phyloP scores from a whole-genome alignment of 208 protist genomes.

The Angomonas deanei region DNA sequence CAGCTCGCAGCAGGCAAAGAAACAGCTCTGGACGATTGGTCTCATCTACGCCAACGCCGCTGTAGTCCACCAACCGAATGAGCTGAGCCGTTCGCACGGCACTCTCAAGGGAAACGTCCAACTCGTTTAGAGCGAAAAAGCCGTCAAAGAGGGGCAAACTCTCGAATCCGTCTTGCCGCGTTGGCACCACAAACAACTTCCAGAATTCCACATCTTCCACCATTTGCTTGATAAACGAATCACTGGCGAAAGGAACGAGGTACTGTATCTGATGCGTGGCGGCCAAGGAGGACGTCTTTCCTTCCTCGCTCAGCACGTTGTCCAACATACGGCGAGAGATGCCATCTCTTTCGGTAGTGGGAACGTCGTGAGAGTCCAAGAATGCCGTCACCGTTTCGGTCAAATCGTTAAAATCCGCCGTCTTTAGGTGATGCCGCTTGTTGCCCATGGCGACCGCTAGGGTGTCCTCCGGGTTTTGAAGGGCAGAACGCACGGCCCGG shows the following conservation, averaged over 20 bases:
- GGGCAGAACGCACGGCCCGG: slow-evolving; percentile 57
- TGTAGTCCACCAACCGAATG: slow-evolving; percentile 52
- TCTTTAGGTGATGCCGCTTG: slow-evolving; percentile 54
- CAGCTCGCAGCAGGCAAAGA: slow-evolving; percentile 42
- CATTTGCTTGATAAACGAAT: slow-evolving; percentile 30
- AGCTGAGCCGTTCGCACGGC: slow-evolving; percentile 74
- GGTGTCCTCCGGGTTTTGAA: slow-evolving; percentile 16
- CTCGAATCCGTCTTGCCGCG: slow-evolving; percentile 10
- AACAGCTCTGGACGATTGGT: slow-evolving; percentile 22
- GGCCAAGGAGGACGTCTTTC: slow-evolving; percentile 30
- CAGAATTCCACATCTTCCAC: slow-evolving; percentile 28
- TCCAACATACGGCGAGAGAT: slow-evolving; percentile 24
- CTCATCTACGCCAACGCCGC: slow-evolving; percentile 18
- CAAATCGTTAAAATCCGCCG: slow-evolving; percentile 28
- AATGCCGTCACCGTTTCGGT: slow-evolving; percentile 26
- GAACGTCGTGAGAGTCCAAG: slow-evolving; percentile 40
- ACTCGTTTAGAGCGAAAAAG: slow-evolving; percentile 42
- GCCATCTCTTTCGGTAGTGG: slow-evolving; percentile 32
- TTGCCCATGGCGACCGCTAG: slow-evolving; percentile 35
- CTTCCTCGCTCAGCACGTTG: slow-evolving; percentile 16
- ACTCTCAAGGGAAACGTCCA: slow-evolving; percentile 37
- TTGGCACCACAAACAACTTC: slow-evolving; percentile 22
- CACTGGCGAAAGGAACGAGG: slow-evolving; percentile 57
- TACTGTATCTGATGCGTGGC: slow-evolving; percentile 47
- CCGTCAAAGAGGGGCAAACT: slow-evolving; percentile 47